Percentiles rank a stretch among this genome's conserved stretches.
phyloP scores from a whole-genome alignment of 1,284 basidiomycete genomes.

The Dichomitus squalens region DNA sequence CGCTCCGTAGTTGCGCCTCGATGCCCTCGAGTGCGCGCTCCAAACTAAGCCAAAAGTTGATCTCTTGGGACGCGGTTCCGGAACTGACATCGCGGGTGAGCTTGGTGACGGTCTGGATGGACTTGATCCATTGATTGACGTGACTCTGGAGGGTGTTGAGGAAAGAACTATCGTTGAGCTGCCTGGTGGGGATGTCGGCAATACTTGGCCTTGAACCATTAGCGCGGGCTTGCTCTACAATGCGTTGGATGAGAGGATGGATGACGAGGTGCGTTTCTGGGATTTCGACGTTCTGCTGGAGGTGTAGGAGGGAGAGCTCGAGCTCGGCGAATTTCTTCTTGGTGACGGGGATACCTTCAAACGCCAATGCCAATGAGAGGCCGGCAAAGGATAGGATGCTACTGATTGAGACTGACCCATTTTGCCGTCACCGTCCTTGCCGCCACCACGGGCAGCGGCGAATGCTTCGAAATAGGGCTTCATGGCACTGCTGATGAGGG shows the following conservation, averaged over 20 bases:
- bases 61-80: constrained; percentile 96
- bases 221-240: constrained; percentile 79
- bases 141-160: constrained; percentile 93
- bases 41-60: constrained; percentile 98
- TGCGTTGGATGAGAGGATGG: constrained; percentile 87
- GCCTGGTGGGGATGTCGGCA: constrained; percentile 72
- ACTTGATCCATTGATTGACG: constrained; percentile 98
- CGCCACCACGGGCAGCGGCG: constrained; percentile 74
- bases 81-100: constrained; percentile 91
- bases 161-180: constrained; percentile 88
- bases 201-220: constrained; percentile 68
- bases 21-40: constrained; percentile 94
- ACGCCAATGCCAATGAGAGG: not conserved
- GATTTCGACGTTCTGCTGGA: constrained; percentile 99
- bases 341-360: constrained; percentile 89
- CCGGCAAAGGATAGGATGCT: not conserved
- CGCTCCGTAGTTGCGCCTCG: constrained; percentile 88
- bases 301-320: constrained; percentile 92
- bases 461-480: constrained; percentile 99
- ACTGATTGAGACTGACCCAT: constrained; percentile 63
- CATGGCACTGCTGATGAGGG: constrained; percentile 94
- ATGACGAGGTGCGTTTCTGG: constrained; percentile 94
- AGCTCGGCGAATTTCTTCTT: constrained; percentile 99
- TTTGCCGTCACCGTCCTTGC: constrained; percentile 82
- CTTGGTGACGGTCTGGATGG: constrained; percentile 96